phyloP scores from a whole-genome alignment of 2,329 filamentous ascomycete species.

The Neurospora sp. region DNA sequence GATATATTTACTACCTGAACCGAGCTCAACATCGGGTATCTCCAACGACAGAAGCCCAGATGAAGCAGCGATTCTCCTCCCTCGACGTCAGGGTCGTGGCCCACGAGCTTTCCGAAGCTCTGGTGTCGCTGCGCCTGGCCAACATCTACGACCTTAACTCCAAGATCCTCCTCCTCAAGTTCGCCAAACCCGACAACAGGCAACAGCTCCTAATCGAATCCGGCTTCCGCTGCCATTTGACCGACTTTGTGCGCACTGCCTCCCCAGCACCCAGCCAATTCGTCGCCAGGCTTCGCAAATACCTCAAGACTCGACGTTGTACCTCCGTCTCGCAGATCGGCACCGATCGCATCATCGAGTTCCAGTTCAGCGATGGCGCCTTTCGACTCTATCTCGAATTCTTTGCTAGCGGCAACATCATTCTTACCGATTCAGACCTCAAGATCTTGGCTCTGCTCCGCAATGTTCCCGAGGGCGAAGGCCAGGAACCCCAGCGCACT shows the following conservation, averaged over 20 bases:
- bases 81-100: constrained; percentile 80
- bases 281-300: constrained; percentile 76
- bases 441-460: constrained; percentile 75
- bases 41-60: constrained; percentile 26
- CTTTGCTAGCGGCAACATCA: constrained; percentile 90
- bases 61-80: constrained; percentile 78
- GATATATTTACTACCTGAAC: neutral
- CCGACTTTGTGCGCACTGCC: constrained; percentile 79
- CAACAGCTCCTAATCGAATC: constrained; percentile 89
- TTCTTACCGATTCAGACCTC: constrained; percentile 76
- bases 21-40: neutral
- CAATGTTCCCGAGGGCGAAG: constrained; percentile 68
- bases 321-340: constrained; percentile 78
- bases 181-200: constrained; percentile 80
- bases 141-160: constrained; percentile 96
- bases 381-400: constrained; percentile 90
- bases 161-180: constrained; percentile 91
- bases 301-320: constrained; percentile 75
- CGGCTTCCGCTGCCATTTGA: constrained; percentile 91
- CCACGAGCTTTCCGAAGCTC: constrained; percentile 72
- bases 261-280: constrained; percentile 78
- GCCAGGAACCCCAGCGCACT: constrained; percentile 72
- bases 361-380: constrained; percentile 84
- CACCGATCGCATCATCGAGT: constrained; percentile 85
- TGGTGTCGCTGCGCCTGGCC: constrained; percentile 71